These are phyloP conservation scores for Trichodelitschia bisporula DNA, from an alignment of 495 filamentous ascomycete species.

Conservation along the genomic window DNA sequence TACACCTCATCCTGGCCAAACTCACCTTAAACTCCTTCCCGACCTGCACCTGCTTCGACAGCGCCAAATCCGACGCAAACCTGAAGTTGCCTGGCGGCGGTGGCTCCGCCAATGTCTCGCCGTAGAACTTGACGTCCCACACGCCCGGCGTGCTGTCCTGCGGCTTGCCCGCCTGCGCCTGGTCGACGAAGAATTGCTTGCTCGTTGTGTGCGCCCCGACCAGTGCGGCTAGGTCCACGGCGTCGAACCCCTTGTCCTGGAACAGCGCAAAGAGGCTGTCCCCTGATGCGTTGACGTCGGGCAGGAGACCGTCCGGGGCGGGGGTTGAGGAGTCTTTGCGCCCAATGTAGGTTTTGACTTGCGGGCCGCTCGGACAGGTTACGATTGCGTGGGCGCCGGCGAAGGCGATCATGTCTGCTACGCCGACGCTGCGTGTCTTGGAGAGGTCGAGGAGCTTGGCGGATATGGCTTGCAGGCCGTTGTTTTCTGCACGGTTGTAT, in stretches of 20 bases:
- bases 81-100: conserved; percentile 5
- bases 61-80: conserved; percentile 6
- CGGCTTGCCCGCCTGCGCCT: conserved; percentile 2
- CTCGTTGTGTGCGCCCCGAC: conserved; percentile 11
- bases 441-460: conserved; percentile 5
- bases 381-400: conserved; percentile 11
- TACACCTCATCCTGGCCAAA: too few relatives aligned
- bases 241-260: conserved; percentile 12
- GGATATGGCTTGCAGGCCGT: conserved; percentile 10
- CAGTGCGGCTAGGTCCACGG: conserved; percentile 11
- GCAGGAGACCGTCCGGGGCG: conserved; percentile 8
- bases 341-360: conserved; percentile 10
- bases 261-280: conserved; percentile 9
- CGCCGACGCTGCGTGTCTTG: conserved; percentile 5
- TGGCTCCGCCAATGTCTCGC: conserved; percentile 8
- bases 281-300: conserved; percentile 9
- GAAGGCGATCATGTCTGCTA: conserved; percentile 12
- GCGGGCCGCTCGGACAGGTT: conserved; percentile 12
- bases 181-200: conserved; percentile 4
- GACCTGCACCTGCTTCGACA: conserved; percentile 2
- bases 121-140: conserved; percentile 14
- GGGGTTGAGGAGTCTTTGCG: conserved; percentile 6
- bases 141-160: conserved; percentile 12
- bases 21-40: conserved; percentile 13
- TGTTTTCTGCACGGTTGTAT: conserved; percentile 9